Conservation (phyloP, 768 basidiomycete species). For the Psilocybe azurescens region DNA sequence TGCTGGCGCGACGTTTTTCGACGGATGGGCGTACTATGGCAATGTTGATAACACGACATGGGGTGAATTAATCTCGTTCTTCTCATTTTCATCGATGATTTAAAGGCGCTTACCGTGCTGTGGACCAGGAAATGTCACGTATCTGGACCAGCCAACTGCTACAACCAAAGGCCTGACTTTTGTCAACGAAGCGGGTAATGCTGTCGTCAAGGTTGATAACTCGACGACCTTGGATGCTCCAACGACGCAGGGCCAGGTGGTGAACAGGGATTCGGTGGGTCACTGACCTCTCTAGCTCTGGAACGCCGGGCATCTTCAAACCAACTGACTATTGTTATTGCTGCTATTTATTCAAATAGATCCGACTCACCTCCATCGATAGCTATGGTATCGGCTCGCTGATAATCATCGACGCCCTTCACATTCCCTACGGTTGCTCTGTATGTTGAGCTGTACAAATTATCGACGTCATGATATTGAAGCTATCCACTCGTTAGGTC, state of each 20-base stretch:
- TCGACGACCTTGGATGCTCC: constrained; percentile 48
- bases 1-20: constrained; percentile 56
- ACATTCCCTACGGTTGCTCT: constrained; percentile 58
- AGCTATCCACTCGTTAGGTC: too few relatives aligned
- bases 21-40: constrained; percentile 60
- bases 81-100: neutral
- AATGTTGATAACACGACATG: constrained; percentile 51
- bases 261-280: constrained; percentile 54
- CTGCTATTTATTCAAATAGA: constrained; percentile 27
- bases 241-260: constrained; percentile 13
- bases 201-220: constrained; percentile 80
- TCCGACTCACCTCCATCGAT: constrained; percentile 50
- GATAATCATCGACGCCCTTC: constrained; percentile 49
- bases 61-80: constrained; percentile 30
- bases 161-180: constrained; percentile 57
- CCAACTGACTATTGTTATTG: neutral
- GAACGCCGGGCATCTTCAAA: neutral
- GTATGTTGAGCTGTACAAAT: constrained; percentile 32
- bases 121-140: constrained; percentile 64
- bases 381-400: constrained; percentile 48
- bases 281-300: neutral
- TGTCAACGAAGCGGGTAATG: constrained; percentile 63
- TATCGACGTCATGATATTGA: neutral
- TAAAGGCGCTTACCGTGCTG: neutral
- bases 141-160: constrained; percentile 54